Evolutionary conservation across 2,329 filamentous ascomycete species (phyloP).

Genomic region (Aspergillus sp.): DNA sequence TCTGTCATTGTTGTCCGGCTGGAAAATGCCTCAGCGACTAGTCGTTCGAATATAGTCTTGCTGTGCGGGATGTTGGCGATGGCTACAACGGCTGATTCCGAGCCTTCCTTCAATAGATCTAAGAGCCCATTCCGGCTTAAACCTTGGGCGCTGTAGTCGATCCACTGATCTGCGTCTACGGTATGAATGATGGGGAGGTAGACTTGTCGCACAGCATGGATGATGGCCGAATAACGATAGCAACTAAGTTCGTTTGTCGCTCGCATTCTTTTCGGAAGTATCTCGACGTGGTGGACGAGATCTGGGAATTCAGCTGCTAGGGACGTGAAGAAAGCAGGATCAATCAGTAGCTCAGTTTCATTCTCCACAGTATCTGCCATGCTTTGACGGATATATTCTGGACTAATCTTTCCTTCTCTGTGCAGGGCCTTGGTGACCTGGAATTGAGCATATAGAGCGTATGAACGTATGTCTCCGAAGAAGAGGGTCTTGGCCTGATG

Average conservation of each 20-base stretch:
- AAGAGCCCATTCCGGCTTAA: not conserved
- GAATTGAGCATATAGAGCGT: constrained; percentile 6
- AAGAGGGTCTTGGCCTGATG: not conserved
- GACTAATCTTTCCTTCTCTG: not conserved
- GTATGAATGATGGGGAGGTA: not conserved
- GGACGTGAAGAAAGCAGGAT: constrained; percentile 1
- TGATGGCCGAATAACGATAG: constrained; percentile 8
- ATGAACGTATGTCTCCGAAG: constrained; percentile 7
- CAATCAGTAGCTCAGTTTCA: constrained; percentile 5
- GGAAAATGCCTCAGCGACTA: not conserved
- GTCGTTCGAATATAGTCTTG: constrained; percentile 1
- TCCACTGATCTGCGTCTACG: not conserved
- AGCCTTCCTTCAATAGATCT: not conserved
- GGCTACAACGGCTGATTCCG: not conserved
- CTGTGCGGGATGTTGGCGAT: constrained; percentile 5
- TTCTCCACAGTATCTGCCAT: constrained; percentile 2
- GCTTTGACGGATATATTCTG: not conserved
- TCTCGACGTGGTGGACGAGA: constrained; percentile 4
- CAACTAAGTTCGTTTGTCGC: constrained; percentile 6
- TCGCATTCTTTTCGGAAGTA: constrained; percentile 3
- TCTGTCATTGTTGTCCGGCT: not conserved
- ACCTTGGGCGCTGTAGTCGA: not conserved
- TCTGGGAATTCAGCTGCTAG: not conserved
- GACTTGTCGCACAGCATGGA: not conserved
- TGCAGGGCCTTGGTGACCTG: constrained; percentile 10